A percentile compares a stretch with the other conserved stretches of the same genome.
These are phyloP conservation scores for Aspergillus neotritici DNA, from an alignment of 2,329 filamentous ascomycete species.

Conservation along the genomic window DNA sequence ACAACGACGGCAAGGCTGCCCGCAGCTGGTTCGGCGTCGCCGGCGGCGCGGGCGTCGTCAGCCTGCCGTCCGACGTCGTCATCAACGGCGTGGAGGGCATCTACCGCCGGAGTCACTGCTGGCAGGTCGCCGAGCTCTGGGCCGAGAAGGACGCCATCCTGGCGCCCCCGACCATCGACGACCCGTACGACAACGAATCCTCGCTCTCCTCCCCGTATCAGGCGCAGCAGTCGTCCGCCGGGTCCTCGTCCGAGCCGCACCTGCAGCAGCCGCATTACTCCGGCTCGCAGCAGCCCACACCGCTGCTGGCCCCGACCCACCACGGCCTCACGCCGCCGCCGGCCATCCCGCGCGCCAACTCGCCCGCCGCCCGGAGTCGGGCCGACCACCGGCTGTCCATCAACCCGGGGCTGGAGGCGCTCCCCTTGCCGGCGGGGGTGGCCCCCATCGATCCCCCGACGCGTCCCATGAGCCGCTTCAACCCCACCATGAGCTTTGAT, in stretches of 20 bases:
- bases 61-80: slow-evolving; percentile 58
- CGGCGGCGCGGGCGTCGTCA: slow-evolving; percentile 58
- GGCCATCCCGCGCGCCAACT: slow-evolving; percentile 31
- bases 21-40: slow-evolving; percentile 51
- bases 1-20: slow-evolving; percentile 39
- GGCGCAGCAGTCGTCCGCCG: slow-evolving; percentile 33
- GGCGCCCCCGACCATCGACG: slow-evolving; percentile 29
- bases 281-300: slow-evolving; percentile 21
- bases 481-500: slow-evolving; percentile 47
- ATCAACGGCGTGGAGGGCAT: slow-evolving; percentile 63
- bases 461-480: slow-evolving; percentile 38
- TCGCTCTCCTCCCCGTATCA: slow-evolving; percentile 36
- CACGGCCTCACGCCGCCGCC: slow-evolving; percentile 32
- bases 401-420: slow-evolving; percentile 41
- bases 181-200: slow-evolving; percentile 34
- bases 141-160: slow-evolving; percentile 38
- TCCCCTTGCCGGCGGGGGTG: slow-evolving; percentile 40
- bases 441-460: slow-evolving; percentile 36
- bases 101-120: slow-evolving; percentile 65
- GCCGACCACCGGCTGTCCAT: slow-evolving; percentile 40
- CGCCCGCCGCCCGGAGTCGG: slow-evolving; percentile 25
- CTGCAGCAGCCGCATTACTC: slow-evolving; percentile 16
- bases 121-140: slow-evolving; percentile 60
- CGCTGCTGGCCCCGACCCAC: slow-evolving; percentile 23
- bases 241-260: slow-evolving; percentile 29